Evolutionary conservation across 345 rosid species (phyloP), one percentile per base, ranked within the genome.

Genomic region (Dimocarpus longan): DNA sequence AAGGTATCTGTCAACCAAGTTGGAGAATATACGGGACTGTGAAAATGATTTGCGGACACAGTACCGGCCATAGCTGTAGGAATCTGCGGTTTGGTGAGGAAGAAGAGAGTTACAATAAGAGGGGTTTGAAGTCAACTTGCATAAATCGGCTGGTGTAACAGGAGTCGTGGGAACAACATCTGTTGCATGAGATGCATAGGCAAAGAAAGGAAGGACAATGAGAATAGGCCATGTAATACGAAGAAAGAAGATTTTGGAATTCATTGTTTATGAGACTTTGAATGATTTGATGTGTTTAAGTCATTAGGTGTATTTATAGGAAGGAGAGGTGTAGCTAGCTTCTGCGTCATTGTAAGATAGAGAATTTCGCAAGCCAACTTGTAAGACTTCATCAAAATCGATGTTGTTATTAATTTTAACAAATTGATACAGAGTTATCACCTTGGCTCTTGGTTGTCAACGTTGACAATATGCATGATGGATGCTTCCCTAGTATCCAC

Each of bases 111-210:
- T 80, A 86, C 98, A 93, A 60, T 75, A 87, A 44, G 85, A 74
- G 2, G 97, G 98, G 76, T 92, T 87, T 3, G 91, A 95, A 4
- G 95, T 85, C 69, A 84, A 82, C 71, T 70, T 57, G 87, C 98
- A 93, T 3, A 88, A 50, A 67, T 75, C 74, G 32, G 86, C 76
- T 2, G 86, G 78, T 19, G 90, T 69, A 48, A 78, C 76, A 28
- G 82, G 78, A 57, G 59, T 76, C 16, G 79, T 32, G 19, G 85
- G 76, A 62, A 80, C 52, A 24, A 52, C n/a, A 28, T 39, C 76
- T 44, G 84, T 76, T n/a, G 64, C 75, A 48, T 73, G 48, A 52
- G 85, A 75, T 71, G 80, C 80, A 70, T 77, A 42, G 76, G 66
- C 64, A 57, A 78, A 70, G 70, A 85, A 83, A 74, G 80, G 83